phyloP scores from a whole-genome alignment of 352 stramenopile species.

The Phytophthora capsici region DNA sequence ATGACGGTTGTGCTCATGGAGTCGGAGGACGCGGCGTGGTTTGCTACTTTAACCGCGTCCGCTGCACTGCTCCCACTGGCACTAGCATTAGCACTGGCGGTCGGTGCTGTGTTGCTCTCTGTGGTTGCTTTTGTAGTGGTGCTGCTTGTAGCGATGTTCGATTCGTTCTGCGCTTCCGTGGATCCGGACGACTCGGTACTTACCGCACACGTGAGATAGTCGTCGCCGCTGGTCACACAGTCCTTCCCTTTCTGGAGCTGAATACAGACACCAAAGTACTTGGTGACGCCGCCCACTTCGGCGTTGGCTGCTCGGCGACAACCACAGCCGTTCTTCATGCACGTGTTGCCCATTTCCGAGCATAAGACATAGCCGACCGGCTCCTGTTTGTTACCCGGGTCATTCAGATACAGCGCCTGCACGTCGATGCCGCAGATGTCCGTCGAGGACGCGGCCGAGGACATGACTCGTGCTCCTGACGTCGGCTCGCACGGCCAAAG shows the following conservation, averaged over 20 bases:
- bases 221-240: conserved; percentile 33
- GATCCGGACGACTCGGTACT: conserved; percentile 1
- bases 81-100: conserved; percentile 8
- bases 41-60: conserved; percentile 2
- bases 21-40: conserved; percentile 1
- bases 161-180: conserved; percentile 21
- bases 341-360: conserved; percentile 39
- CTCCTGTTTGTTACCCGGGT: conserved; percentile 38
- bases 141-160: neutral
- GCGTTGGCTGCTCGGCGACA: conserved; percentile 30
- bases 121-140: conserved; percentile 18
- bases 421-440: conserved; percentile 37
- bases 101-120: conserved; percentile 22
- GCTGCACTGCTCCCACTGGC: neutral
- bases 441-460: conserved; percentile 15
- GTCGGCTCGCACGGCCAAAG: conserved; percentile 34
- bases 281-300: conserved; percentile 21
- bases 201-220: conserved; percentile 36
- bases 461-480: conserved; percentile 14
- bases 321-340: conserved; percentile 40
- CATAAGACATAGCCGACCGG: conserved; percentile 36
- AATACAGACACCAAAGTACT: conserved; percentile 42
- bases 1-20: conserved; percentile 35
- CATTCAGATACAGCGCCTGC: conserved; percentile 38
- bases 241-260: conserved; percentile 26